Conservation (phyloP, 305 asterid genomes). For the Fraxinus latifolia region DNA sequence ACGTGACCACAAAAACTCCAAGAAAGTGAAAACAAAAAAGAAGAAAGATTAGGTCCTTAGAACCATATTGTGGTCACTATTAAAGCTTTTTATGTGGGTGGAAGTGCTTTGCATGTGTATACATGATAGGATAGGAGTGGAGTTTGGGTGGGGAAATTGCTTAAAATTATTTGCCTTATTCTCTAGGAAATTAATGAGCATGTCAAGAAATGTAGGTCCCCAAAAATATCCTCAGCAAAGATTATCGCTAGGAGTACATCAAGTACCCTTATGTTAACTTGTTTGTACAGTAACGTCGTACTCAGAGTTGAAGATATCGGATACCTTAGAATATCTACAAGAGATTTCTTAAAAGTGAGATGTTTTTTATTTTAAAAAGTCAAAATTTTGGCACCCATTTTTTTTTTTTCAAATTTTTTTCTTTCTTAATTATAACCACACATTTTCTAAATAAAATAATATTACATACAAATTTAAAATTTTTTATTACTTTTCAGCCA, state of each 20-base stretch:
- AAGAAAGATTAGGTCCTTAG: not conserved
- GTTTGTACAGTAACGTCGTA: not conserved
- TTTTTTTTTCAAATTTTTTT: no score
- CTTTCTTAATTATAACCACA: no score
- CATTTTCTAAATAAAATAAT: no score
- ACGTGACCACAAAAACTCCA: not conserved
- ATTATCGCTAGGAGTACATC: not conserved
- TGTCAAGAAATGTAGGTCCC: not conserved
- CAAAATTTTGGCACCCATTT: no score
- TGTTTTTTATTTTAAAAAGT: no score
- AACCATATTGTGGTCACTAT: not conserved
- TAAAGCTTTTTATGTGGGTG: not conserved
- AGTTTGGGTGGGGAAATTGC: not conserved
- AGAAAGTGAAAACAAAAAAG: not conserved
- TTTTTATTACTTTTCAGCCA: no score
- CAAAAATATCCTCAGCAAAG: not conserved
- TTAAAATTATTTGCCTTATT: not conserved
- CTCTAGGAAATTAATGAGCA: not conserved
- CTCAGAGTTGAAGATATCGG: no score
- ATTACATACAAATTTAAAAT: no score
- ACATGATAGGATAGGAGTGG: not conserved
- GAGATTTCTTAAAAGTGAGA: no score
- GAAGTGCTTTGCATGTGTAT: not conserved
- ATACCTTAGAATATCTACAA: no score
- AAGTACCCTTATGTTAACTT: not conserved